phyloP scores from a whole-genome alignment of 1,139 yeast species.

The Pneumocystis wakefieldiae region DNA sequence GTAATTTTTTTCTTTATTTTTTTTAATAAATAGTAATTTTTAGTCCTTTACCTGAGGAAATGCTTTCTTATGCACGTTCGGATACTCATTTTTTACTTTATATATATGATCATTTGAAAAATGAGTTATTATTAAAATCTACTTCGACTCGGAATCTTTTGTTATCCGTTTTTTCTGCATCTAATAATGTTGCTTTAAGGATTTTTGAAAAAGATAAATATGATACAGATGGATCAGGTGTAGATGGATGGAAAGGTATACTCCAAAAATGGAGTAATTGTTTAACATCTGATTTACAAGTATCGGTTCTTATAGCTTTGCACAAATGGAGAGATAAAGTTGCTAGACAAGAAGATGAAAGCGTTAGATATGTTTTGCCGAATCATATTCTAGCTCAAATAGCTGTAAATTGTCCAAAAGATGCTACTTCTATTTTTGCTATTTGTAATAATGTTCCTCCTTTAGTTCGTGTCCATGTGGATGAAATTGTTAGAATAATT shows the following conservation, averaged over 20 bases:
- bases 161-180: constrained; percentile 53
- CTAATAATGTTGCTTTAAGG: constrained; percentile 66
- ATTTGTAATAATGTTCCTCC: constrained; percentile 9
- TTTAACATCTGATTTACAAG: constrained; percentile 33
- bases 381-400: constrained; percentile 59
- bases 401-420: constrained; percentile 18
- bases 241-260: constrained; percentile 25
- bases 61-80: constrained; percentile 80
- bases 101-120: constrained; percentile 62
- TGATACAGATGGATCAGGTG: constrained; percentile 16
- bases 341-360: constrained; percentile 72
- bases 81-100: constrained; percentile 84
- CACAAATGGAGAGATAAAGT: constrained; percentile 69
- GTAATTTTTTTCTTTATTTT: constrained; percentile 1
- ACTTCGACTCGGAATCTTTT: constrained; percentile 25
- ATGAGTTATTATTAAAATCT: constrained; percentile 35
- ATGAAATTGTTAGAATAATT: constrained; percentile 8
- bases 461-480: constrained; percentile 5
- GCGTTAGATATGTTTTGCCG: constrained; percentile 68
- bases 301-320: constrained; percentile 43
- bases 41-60: constrained; percentile 52
- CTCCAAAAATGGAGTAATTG: constrained; percentile 44
- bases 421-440: constrained; percentile 4
- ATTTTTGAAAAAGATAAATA: constrained; percentile 42
- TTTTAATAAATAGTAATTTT: neutral